Base-by-base conservation (phyloP, 2,329 filamentous ascomycete species). In the Apiospora arundinis region DNA sequence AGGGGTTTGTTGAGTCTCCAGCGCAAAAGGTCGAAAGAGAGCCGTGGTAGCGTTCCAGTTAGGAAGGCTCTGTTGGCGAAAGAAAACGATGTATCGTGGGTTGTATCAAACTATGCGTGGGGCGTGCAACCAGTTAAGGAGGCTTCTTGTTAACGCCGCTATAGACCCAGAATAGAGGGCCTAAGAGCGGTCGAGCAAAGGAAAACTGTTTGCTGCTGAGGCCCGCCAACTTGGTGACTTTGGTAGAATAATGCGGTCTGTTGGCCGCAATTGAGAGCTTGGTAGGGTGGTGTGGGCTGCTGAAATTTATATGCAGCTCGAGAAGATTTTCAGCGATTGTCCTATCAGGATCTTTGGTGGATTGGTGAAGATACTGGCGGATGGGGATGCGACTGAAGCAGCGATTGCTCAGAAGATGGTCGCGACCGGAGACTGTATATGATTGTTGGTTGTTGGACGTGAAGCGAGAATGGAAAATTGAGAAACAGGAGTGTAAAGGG, bases 61-160 rank as follows among this genome's bases (percentile, higher is more conserved):
- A 56, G 67, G 32, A 56, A 40, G 67, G 67, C 45, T 56, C 12
- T 70, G n/a, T 52, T 63, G 14, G 56, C 23, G 45, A 37, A 70
- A 67, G 37, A 49, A 52, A 52, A 46, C 48, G 32, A 49, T 45
- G 52, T 40, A 46, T 69, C 49, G 68, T 70, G 46, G 45, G 32
- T 44, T 70, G 70, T 77, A 77, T 79, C 81, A 83, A 81, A 80
- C 79, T 73, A 46, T 71, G 40, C 49, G 46, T 56, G 68, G 45
- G 72, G 72, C 72, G 70, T 75, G 76, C 76, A 83, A 78, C 87
- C 83, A 95, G 86, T 98, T 98, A 98, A 89, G 95, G 95, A 83
- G 96, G 95, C 86, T 97, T 95, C 88, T 95, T 96, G 88, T 96
- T 94, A 87, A 95, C 93, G 92, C 95, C 95, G 88, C 92, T 92